These are phyloP conservation scores for Rubroshorea leprosula DNA, from an alignment of 345 rosid genomes.

Conservation along the genomic window DNA sequence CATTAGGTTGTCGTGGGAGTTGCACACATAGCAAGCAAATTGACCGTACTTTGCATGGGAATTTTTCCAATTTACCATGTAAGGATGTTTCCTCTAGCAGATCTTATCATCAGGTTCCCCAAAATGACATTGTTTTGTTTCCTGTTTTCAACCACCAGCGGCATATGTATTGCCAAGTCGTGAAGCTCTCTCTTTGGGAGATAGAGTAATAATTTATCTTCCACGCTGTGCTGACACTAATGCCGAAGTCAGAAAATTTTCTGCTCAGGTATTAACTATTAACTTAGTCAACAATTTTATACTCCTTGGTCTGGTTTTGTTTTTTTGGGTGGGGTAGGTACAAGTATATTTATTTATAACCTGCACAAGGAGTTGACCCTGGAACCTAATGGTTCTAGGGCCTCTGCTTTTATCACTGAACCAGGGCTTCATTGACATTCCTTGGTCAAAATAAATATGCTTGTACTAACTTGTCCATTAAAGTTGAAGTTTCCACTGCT, in stretches of 20 bases:
- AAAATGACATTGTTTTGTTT: slow-evolving; percentile 13
- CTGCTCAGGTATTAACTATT: slow-evolving; percentile 68
- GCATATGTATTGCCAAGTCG: slow-evolving; percentile 91
- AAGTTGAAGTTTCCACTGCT: slow-evolving; percentile 7
- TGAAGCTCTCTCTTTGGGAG: slow-evolving; percentile 86
- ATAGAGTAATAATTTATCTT: slow-evolving; percentile 83
- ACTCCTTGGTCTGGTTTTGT: background rate
- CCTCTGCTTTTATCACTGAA: background rate
- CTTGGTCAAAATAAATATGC: background rate
- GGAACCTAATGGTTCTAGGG: no score
- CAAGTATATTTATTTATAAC: background rate
- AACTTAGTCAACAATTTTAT: background rate
- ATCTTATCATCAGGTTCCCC: slow-evolving; percentile 3
- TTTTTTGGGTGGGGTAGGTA: background rate
- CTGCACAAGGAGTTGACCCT: no score
- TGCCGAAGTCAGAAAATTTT: slow-evolving; percentile 87
- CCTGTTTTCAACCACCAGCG: slow-evolving; percentile 41
- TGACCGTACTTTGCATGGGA: slow-evolving; percentile 62
- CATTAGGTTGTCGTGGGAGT: slow-evolving; percentile 83
- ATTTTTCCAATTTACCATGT: slow-evolving; percentile 81
- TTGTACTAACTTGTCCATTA: slow-evolving; percentile 4
- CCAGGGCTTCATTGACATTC: background rate
- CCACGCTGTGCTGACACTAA: slow-evolving; percentile 95
- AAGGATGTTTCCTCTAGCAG: slow-evolving; percentile 19
- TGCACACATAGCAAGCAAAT: slow-evolving; percentile 78